Evolutionary conservation across 352 stramenopile species (phyloP).

Genomic region (Aphanomyces astaci): DNA sequence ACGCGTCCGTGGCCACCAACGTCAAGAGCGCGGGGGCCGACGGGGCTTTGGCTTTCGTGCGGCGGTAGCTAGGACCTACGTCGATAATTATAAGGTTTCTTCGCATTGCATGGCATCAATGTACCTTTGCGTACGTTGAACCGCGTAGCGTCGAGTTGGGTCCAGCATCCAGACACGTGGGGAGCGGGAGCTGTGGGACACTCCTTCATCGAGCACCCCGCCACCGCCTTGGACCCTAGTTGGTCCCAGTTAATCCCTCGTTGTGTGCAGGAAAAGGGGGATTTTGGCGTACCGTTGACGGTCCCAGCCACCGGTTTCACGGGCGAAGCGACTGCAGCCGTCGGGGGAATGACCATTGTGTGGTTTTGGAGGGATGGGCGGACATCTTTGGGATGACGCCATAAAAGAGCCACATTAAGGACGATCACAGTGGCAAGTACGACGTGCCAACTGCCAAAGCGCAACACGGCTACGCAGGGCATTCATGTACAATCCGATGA

Average conservation of each 20-base stretch:
- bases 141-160: constrained; percentile 50
- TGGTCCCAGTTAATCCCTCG: too few relatives aligned
- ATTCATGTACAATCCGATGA: background rate
- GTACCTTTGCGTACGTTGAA: constrained; percentile 77
- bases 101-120: background rate
- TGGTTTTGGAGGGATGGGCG: background rate
- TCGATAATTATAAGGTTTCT: background rate
- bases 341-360: background rate
- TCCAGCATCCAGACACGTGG: constrained; percentile 42
- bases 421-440: background rate
- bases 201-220: constrained; percentile 48
- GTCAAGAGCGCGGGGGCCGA: constrained; percentile 49
- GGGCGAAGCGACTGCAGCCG: background rate
- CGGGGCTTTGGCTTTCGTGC: constrained; percentile 59
- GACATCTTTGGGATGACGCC: background rate
- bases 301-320: constrained; percentile 21
- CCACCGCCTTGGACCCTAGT: constrained; percentile 37
- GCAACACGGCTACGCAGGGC: background rate
- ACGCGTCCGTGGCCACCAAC: constrained; percentile 66
- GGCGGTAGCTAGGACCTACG: constrained; percentile 66
- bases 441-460: background rate
- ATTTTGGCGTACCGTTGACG: constrained; percentile 29
- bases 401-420: constrained; percentile 5
- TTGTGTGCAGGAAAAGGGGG: too few relatives aligned
- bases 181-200: constrained; percentile 30